Percentiles rank a stretch among this genome's conserved stretches.
Conservation (phyloP, 495 filamentous ascomycete species). For the Bacidia gigantensis region DNA sequence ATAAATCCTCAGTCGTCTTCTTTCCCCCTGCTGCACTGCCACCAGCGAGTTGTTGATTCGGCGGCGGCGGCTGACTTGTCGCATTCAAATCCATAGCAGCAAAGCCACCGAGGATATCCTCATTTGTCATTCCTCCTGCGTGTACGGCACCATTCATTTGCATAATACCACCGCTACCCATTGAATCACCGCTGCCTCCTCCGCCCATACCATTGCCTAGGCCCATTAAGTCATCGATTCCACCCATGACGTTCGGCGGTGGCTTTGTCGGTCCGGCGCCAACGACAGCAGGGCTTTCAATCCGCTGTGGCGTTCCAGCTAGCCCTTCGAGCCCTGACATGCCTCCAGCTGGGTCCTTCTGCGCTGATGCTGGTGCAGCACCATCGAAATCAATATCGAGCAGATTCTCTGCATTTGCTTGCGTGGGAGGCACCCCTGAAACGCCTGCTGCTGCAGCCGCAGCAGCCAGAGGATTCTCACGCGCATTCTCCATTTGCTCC, state of each 20-base stretch:
- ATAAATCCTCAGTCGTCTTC: conserved; percentile 74
- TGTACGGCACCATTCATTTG: conserved; percentile 19
- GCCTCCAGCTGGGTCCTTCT: conserved; percentile 49
- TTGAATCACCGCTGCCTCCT: not conserved
- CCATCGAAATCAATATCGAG: conserved; percentile 98
- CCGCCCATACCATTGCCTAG: conserved; percentile 47
- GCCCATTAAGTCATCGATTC: conserved; percentile 80
- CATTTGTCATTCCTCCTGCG: conserved; percentile 21
- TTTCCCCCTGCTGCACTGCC: conserved; percentile 21
- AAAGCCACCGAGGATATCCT: conserved; percentile 74
- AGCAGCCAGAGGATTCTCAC: conserved; percentile 85
- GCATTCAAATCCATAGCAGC: conserved; percentile 62
- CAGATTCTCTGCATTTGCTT: conserved; percentile 83
- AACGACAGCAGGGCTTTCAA: conserved; percentile 44
- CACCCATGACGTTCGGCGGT: conserved; percentile 36
- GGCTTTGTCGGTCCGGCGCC: conserved; percentile 29
- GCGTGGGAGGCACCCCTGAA: conserved; percentile 33
- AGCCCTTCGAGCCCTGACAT: conserved; percentile 58
- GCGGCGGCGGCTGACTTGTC: conserved; percentile 36
- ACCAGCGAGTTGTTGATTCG: conserved; percentile 26
- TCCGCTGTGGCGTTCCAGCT: conserved; percentile 67
- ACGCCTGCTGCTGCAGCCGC: conserved; percentile 55
- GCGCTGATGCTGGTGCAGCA: conserved; percentile 74
- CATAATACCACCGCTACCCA: conserved; percentile 1
- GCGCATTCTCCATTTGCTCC: conserved; percentile 77